Base-by-base conservation (phyloP, 306 rosid genomes). In the Crataegus laevigata region DNA sequence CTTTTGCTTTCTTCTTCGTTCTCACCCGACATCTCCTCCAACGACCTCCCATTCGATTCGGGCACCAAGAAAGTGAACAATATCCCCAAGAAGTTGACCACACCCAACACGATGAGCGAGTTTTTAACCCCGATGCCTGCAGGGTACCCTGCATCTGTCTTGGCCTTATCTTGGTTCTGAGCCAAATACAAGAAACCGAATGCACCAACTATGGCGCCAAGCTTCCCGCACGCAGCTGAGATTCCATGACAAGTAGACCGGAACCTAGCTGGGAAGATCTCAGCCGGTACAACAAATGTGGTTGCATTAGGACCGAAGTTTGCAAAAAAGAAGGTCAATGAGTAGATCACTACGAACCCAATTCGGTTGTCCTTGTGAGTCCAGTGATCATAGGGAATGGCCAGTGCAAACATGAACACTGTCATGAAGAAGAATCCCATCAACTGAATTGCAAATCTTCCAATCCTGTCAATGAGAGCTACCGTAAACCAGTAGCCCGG, bases 351-450 rank as follows among this genome's bases (percentile, higher is more conserved):
- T 29, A 88, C 89, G 14, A 92, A 92, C 28, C 91, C 97, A 6
- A 87, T 87, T 2, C 77, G 75, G 73, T 89, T 79, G 0, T 85
- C 93, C 75, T 66, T 85, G 3, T 59, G 87, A 77, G 87, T 87
- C 91, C 96, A 91, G 61, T 88, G 91, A 0, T 91, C 77, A 71
- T 89, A 89, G 47, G 97, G 96, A 82, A 91, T 85, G 24, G 96
- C 91, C 28, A 91, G 83, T 50, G 87, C 91, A 78, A 91, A 89
- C 93, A 89, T 89, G 18, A 91, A 88, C 25, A 86, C 79, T 8
- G 96, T 91, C 93, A 89, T 91, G 75, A 92, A 92, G 88, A 88
- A 92, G 85, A 92, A 92, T 0, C 97, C 97, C 86, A 89, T 85
- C 68, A 91, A 47, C 4, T 91, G 97, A 66, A 91, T 89, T 0